Evolutionary conservation across 305 asterid species (phyloP).

Genomic region (Euphrasia arctica): DNA sequence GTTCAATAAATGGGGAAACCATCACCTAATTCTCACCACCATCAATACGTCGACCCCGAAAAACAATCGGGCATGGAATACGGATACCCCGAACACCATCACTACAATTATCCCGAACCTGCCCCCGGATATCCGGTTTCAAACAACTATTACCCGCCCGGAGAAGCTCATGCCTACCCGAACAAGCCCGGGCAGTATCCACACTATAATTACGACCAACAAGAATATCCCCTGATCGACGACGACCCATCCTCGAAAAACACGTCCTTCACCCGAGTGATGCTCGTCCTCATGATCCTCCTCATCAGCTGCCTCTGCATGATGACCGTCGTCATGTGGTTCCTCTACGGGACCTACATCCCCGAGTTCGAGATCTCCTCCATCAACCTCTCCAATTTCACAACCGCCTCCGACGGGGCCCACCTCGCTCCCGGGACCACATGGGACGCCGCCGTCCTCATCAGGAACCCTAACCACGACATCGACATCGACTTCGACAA

Average conservation of each 20-base stretch:
- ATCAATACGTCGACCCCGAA: not conserved
- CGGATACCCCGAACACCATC: not conserved
- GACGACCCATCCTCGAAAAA: not conserved
- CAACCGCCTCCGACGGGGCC: not conserved
- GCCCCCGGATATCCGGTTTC: not conserved
- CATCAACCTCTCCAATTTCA: not conserved
- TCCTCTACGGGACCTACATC: constrained; percentile 1
- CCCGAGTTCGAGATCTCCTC: constrained; percentile 2
- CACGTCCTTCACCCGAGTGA: constrained; percentile 28
- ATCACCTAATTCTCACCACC: not conserved
- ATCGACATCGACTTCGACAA: not conserved
- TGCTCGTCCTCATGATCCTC: constrained; percentile 32
- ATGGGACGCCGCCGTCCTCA: not conserved
- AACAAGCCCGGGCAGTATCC: not conserved
- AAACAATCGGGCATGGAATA: not conserved
- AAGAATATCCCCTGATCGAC: constrained; percentile 15
- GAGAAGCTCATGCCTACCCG: not conserved
- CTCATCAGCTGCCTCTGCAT: constrained; percentile 34
- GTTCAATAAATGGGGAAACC: not conserved
- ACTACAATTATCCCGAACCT: not conserved
- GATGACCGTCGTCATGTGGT: constrained; percentile 31
- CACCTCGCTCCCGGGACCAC: not conserved
- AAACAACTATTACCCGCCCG: not conserved
- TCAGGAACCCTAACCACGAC: not conserved
- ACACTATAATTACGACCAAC: not conserved